Conservation (phyloP, 2,329 filamentous ascomycete genomes). For the Cercospora brassicicola region DNA sequence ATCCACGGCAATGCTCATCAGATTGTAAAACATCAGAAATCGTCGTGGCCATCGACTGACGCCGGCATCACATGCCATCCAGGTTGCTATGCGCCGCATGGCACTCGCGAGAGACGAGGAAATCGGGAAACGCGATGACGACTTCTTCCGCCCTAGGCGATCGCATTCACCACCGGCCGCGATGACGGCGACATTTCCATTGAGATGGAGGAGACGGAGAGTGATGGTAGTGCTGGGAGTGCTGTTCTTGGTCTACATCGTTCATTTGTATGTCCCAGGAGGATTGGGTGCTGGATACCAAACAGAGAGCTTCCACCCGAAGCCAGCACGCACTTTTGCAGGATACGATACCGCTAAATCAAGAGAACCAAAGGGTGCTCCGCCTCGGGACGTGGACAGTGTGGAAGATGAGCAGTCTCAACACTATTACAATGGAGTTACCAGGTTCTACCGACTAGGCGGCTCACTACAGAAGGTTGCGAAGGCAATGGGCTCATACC, state of each 20-base stretch:
- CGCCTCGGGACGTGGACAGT: conserved; percentile 23
- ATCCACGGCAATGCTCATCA: not conserved
- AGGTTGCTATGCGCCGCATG: conserved; percentile 18
- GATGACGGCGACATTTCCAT: conserved; percentile 27
- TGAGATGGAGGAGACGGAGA: conserved; percentile 53
- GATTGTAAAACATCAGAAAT: not conserved
- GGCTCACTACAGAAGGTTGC: conserved; percentile 61
- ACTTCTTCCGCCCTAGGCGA: conserved; percentile 45
- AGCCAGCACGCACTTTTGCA: conserved; percentile 10
- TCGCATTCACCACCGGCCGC: conserved; percentile 14
- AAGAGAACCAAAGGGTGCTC: conserved; percentile 30
- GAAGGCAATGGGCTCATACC: conserved; percentile 53
- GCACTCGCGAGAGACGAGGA: conserved; percentile 56
- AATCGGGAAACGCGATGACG: conserved; percentile 65
- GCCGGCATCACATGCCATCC: not conserved
- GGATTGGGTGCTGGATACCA: not conserved
- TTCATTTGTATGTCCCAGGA: conserved; percentile 14
- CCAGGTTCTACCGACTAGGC: conserved; percentile 67
- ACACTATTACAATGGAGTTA: conserved; percentile 65
- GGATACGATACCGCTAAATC: conserved; percentile 18
- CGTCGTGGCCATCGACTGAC: not conserved
- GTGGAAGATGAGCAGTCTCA: conserved; percentile 30
- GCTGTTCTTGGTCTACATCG: conserved; percentile 11
- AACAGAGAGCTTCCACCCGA: conserved; percentile 1
- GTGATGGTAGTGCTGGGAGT: conserved; percentile 32